A percentile compares a stretch with the other conserved stretches of the same genome.
These are phyloP conservation scores for Acanthamoeba healyi DNA, from an alignment of 208 protist species.

Conservation along the genomic window DNA sequence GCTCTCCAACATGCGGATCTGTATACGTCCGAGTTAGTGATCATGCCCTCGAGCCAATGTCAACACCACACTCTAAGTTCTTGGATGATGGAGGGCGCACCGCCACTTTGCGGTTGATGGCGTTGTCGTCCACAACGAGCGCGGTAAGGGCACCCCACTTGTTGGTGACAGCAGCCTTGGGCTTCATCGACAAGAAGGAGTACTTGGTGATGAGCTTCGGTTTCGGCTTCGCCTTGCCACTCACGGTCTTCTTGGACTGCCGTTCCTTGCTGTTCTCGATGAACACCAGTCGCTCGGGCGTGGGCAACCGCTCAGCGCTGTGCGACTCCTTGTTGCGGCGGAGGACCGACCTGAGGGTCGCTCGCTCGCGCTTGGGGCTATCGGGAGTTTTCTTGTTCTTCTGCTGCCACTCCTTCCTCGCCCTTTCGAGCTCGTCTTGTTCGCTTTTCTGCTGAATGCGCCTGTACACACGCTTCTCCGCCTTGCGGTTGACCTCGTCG, in stretches of 20 bases:
- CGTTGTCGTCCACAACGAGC: conserved; percentile 64
- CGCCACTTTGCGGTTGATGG: conserved; percentile 61
- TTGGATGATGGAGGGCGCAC: background rate
- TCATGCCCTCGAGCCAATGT: background rate
- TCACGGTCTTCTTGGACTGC: background rate
- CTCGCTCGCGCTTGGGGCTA: background rate
- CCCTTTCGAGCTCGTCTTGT: conserved; percentile 15
- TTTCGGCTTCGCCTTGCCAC: background rate
- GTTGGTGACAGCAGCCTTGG: background rate
- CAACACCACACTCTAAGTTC: background rate
- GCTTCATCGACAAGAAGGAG: background rate
- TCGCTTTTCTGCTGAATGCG: background rate
- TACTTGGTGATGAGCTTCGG: conserved; percentile 56
- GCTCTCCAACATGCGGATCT: conserved; percentile 40
- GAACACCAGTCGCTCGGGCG: background rate
- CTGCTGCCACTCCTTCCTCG: background rate
- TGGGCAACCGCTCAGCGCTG: background rate
- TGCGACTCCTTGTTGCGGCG: background rate
- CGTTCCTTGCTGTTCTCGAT: background rate
- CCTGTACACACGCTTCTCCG: background rate
- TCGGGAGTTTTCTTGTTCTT: conserved; percentile 12
- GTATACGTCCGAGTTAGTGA: background rate
- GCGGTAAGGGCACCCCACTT: background rate
- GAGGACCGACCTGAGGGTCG: background rate
- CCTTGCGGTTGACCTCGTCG: conserved; percentile 49